Conservation (phyloP, 2,329 filamentous ascomycete genomes). For the Fusarium falciforme region DNA sequence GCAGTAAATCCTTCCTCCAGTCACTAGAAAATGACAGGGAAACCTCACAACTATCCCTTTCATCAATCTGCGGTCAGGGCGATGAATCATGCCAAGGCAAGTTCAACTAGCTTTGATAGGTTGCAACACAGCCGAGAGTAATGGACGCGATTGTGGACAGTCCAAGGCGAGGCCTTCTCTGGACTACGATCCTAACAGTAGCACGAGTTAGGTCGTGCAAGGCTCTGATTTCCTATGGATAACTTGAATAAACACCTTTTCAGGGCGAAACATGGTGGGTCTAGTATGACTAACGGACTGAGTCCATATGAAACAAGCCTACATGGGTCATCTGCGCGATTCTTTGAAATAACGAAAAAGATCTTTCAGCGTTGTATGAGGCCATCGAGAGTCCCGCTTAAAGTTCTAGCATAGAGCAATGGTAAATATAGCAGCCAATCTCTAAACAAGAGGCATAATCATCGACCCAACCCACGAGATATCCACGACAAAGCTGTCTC, state of each 20-base stretch:
- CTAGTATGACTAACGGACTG: neutral
- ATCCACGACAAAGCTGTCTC: neutral
- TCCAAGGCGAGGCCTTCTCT: neutral
- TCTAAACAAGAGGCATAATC: neutral
- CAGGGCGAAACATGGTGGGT: neutral
- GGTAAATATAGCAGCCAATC: neutral
- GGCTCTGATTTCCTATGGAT: fast-evolving
- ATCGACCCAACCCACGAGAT: neutral
- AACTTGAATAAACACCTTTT: neutral
- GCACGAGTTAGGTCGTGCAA: fast-evolving
- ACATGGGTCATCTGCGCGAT: neutral
- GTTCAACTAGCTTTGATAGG: neutral
- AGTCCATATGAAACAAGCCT: neutral
- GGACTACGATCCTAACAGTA: neutral
- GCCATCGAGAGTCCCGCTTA: neutral
- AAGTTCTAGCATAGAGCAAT: neutral
- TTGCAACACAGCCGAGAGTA: neutral
- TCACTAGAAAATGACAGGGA: neutral
- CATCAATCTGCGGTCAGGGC: too few relatives aligned
- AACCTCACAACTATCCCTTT: neutral
- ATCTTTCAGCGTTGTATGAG: too few relatives aligned
- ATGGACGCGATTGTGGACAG: neutral
- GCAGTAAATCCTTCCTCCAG: neutral
- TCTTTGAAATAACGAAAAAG: neutral
- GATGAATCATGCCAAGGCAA: neutral